Evolutionary conservation across 768 basidiomycete genomes (phyloP).

Genomic region (Lactarius vividus): DNA sequence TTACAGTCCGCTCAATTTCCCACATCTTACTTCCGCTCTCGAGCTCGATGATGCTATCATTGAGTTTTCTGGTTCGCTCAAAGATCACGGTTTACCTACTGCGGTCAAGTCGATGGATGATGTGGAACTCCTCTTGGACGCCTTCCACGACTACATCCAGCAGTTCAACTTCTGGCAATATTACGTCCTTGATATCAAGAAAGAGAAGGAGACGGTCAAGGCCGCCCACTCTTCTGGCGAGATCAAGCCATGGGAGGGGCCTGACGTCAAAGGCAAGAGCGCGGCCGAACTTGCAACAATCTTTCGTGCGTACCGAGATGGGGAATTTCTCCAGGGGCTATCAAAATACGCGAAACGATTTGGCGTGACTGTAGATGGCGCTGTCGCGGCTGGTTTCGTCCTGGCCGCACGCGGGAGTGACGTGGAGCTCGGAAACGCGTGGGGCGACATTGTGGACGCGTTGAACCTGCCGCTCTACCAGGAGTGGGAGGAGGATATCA

Average conservation of each 20-base stretch:
- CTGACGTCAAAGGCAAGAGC: constrained; percentile 54
- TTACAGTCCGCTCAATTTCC: constrained; percentile 86
- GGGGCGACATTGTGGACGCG: constrained; percentile 78
- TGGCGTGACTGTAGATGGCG: constrained; percentile 59
- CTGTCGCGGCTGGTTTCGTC: constrained; percentile 70
- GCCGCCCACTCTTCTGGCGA: constrained; percentile 49
- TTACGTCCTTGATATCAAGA: constrained; percentile 78
- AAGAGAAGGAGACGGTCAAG: constrained; percentile 59
- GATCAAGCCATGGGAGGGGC: constrained; percentile 58
- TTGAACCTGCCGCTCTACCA: constrained; percentile 86
- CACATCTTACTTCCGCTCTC: constrained; percentile 88
- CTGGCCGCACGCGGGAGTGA: constrained; percentile 55
- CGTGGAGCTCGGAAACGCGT: constrained; percentile 48
- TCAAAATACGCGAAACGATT: constrained; percentile 63
- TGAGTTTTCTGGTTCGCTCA: constrained; percentile 69
- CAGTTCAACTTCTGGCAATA: constrained; percentile 85
- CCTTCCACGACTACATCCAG: constrained; percentile 60
- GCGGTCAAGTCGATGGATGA: constrained; percentile 62
- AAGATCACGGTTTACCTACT: constrained; percentile 68
- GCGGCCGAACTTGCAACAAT: constrained; percentile 65
- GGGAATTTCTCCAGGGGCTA: constrained; percentile 48
- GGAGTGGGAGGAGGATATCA: constrained; percentile 84
- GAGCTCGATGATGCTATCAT: constrained; percentile 88
- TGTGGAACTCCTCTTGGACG: constrained; percentile 60
- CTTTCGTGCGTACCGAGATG: constrained; percentile 48